Evolutionary conservation across 257 asterid genomes (phyloP).

Genomic region (Solanum sitiens): DNA sequence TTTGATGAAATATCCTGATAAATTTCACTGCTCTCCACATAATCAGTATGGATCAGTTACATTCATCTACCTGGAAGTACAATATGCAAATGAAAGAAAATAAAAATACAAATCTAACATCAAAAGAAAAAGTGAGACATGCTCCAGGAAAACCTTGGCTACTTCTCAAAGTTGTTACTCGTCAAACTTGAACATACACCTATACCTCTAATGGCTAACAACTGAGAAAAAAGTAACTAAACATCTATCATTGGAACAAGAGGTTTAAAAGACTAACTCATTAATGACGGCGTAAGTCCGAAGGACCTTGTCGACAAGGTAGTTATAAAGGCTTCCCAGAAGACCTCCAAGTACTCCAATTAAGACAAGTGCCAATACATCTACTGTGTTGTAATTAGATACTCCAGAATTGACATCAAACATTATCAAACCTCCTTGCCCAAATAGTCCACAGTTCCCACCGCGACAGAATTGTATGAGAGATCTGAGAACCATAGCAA

Average conservation of each 20-base stretch:
- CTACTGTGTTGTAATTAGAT: conserved; percentile 57
- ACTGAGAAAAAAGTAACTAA: not conserved
- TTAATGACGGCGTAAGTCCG: conserved; percentile 66
- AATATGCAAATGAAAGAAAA: not conserved
- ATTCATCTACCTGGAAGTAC: not conserved
- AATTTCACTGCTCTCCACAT: not conserved
- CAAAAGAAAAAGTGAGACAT: not conserved
- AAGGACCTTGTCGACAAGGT: conserved; percentile 82
- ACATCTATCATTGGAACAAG: not conserved
- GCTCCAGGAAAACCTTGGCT: not conserved
- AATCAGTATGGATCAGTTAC: not conserved
- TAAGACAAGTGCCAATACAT: conserved; percentile 67
- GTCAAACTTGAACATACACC: not conserved
- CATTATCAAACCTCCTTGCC: conserved; percentile 94
- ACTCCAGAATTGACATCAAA: conserved; percentile 55
- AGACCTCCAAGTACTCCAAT: conserved; percentile 87
- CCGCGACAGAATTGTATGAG: conserved; percentile 58
- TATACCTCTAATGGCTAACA: not conserved
- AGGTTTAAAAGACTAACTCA: conserved; percentile 41
- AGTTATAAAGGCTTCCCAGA: conserved; percentile 80
- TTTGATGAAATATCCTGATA: not conserved
- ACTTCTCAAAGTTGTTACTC: not conserved
- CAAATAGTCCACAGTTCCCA: conserved; percentile 88
- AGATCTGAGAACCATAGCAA: conserved; percentile 74
- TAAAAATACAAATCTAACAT: not conserved